phyloP scores from a whole-genome alignment of 345 rosid genomes.

The Populus ilicifolia region DNA sequence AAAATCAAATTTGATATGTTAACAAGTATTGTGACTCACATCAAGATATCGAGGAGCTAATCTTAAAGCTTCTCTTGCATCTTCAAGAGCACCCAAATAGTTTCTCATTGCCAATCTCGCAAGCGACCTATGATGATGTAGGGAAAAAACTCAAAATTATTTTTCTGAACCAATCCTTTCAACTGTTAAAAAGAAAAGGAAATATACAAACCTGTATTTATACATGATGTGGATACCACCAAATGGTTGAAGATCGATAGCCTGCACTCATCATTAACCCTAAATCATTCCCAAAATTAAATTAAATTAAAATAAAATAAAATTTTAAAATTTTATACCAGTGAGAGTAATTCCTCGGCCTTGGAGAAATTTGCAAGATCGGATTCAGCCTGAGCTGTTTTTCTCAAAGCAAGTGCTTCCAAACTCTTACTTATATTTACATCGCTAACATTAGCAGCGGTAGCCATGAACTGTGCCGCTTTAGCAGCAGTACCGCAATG shows the following conservation, averaged over 20 bases:
- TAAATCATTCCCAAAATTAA: no score
- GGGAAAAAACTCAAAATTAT: slow-evolving; percentile 4
- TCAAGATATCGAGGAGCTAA: slow-evolving; percentile 56
- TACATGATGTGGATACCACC: slow-evolving; percentile 71
- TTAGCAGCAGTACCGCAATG: slow-evolving; percentile 71
- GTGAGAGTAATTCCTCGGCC: slow-evolving; percentile 57
- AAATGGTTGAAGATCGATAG: slow-evolving; percentile 57
- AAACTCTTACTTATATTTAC: slow-evolving; percentile 35
- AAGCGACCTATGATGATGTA: slow-evolving; percentile 50
- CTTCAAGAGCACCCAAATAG: slow-evolving; percentile 67
- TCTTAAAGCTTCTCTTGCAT: slow-evolving; percentile 48
- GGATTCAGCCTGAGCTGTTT: slow-evolving; percentile 52
- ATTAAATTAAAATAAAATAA: no score
- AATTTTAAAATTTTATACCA: slow-evolving; percentile 27
- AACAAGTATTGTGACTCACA: slow-evolving; percentile 27
- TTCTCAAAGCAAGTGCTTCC: slow-evolving; percentile 59
- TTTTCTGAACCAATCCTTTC: no score
- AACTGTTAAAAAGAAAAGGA: background rate
- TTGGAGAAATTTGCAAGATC: slow-evolving; percentile 44
- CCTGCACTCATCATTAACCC: slow-evolving; percentile 37
- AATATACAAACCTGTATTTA: slow-evolving; percentile 52
- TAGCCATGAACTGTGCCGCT: slow-evolving; percentile 52
- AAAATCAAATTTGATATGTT: background rate
- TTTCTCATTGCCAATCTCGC: slow-evolving; percentile 64
- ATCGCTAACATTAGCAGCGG: slow-evolving; percentile 19